phyloP scores from a whole-genome alignment of 768 basidiomycete genomes.

The Guyanaporus albipodus region DNA sequence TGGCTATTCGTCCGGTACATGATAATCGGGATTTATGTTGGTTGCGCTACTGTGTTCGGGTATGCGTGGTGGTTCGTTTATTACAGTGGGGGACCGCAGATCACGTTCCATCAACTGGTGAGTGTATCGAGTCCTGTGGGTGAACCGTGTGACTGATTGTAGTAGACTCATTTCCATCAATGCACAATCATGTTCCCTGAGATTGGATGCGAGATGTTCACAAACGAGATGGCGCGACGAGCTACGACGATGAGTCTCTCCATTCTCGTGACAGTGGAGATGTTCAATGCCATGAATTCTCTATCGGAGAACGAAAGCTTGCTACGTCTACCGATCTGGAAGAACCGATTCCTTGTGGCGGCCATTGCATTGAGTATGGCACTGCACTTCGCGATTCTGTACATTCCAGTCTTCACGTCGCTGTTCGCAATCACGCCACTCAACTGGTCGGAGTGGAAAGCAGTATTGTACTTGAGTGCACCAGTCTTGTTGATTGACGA shows the following conservation, averaged over 20 bases:
- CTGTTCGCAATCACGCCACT: conserved; percentile 91
- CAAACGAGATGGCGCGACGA: conserved; percentile 75
- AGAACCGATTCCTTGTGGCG: conserved; percentile 87
- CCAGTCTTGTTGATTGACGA: conserved; percentile 93
- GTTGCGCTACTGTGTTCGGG: conserved; percentile 91
- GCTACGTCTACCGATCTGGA: conserved; percentile 86
- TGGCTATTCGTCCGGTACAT: conserved; percentile 98
- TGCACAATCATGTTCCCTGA: conserved; percentile 79
- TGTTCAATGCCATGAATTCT: conserved; percentile 99
- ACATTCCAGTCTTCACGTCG: conserved; percentile 92
- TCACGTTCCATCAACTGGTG: conserved; percentile 89
- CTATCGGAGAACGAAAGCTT: conserved; percentile 96
- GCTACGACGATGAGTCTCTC: conserved; percentile 97
- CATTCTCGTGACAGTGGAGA: conserved; percentile 92
- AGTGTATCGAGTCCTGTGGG: conserved; percentile 31
- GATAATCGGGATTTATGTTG: conserved; percentile 91
- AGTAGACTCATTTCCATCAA: conserved; percentile 93
- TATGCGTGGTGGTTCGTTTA: conserved; percentile 99
- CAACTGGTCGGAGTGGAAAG: conserved; percentile 94
- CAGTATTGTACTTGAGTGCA: conserved; percentile 80
- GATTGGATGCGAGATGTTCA: conserved; percentile 96
- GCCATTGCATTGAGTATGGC: conserved; percentile 90
- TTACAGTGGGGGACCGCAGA: conserved; percentile 87
- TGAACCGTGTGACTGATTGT: conserved; percentile 1
- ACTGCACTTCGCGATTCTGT: conserved; percentile 91